Evolutionary conservation across 805 yeast species (phyloP), one percentile per base, ranked within the genome.

Genomic region (Saturnispora saitoi): DNA sequence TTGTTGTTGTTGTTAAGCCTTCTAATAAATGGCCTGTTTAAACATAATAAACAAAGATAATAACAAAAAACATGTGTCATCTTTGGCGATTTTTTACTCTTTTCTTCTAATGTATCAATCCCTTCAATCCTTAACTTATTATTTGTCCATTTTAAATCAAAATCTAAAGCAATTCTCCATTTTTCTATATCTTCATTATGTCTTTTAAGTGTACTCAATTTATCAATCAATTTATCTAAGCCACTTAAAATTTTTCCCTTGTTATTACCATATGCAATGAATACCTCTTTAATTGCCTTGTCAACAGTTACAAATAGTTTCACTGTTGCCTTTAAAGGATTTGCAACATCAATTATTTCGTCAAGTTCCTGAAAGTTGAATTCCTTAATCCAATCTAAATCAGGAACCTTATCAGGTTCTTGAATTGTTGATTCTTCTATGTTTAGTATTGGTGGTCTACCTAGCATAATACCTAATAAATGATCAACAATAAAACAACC

Each of bases 401-500:
- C 83, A 0, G 85, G 85, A 49, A 80, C 65, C 50, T 73, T 78
- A 48, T 72, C 76, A 15, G 81, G 70, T 51, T 77, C 83, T 0
- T 80, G 78, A 12, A 80, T 77, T 0, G 83, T 73, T 0, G 85
- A 77, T 53, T 80, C 81, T 40, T 74, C 69, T 44, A 75, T 68
- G 56, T 78, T 76, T 45, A 80, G 60, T 1, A 74, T 63, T 0
- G 81, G 72, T 0, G 83, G 82, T 45, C 84, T 63, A 3, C 86
- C 86, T 42, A 79, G 62, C 44, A 79, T 65, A 32, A 80, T 63
- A 57, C 82, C 75, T 32, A 80, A 76, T 55, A 80, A 76, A 58
- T 78, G 84, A 59, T 80, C 86, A 2, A 81, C 81, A 49, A 80
- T 65, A 59, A 75, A 80, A 44, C 80, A 73, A 3, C 86, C 86